Base-by-base conservation (phyloP, 495 filamentous ascomycete genomes). In the Hypoxylon lienhwacheense region DNA sequence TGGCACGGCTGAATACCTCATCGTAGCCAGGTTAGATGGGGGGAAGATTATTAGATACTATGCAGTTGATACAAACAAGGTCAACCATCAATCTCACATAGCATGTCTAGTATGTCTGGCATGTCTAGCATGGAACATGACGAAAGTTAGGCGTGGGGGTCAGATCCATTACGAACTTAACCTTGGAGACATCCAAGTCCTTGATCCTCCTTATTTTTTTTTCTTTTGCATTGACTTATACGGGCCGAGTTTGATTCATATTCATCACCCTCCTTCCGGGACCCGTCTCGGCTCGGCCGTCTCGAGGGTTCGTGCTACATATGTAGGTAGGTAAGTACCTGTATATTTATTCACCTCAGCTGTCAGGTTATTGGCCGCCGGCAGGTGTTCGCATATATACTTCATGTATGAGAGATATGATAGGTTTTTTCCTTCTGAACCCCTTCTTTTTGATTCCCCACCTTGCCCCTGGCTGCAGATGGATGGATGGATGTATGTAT, bases 11-110 rank as follows among this genome's bases (percentile, higher is more conserved):
- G 31, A 56, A 51, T 39, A n/a, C n/a, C n/a, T n/a, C n/a, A n/a
- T n/a, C n/a, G n/a, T n/a, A 56, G 32, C 58, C 58, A 47, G 58
- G 53, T 61, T 61, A 43, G 58, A 19, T 61, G 52, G 58, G 58
- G 58, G 47, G n/a, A n/a, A n/a, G n/a, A n/a, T n/a, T 56, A 55
- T 52, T 61, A 48, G 47, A 33, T 37, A 20, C 51, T 52, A 25
- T 29, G 26, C 52, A 32, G 48, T 51, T 39, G 39, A 56, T 20
- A 43, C 40, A 41, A 61, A 56, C 42, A n/a, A n/a, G n/a, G 8
- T 55, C 46, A 45, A 61, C 22, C 31, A 43, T 21, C 39, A 11
- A 31, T 37, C n/a, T 40, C 21, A n/a, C n/a, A n/a, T n/a, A n/a
- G n/a, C n/a, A n/a, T n/a, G n/a, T n/a, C n/a, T n/a, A n/a, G n/a